phyloP scores from a whole-genome alignment of 2,329 filamentous ascomycete species.

The Penicillium sp. region DNA sequence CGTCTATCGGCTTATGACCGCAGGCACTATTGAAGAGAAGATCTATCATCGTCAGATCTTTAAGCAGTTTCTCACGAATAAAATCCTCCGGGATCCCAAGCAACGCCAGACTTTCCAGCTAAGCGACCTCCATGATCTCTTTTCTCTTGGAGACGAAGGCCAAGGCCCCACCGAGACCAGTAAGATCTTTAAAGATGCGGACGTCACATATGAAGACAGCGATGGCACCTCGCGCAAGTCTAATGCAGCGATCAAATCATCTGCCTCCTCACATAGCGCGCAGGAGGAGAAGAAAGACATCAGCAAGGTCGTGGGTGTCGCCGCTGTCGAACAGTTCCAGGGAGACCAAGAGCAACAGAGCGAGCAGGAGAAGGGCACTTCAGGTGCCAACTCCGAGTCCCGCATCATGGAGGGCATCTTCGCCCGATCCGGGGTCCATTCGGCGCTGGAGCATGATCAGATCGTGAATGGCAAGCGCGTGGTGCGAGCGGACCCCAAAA shows the following conservation, averaged over 20 bases:
- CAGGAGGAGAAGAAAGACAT: conserved; percentile 39
- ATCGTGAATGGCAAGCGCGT: conserved; percentile 71
- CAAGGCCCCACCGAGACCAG: conserved; percentile 72
- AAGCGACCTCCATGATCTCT: conserved; percentile 83
- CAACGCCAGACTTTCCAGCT: conserved; percentile 85
- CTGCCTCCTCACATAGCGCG: no score
- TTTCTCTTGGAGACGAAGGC: conserved; percentile 62
- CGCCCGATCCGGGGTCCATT: conserved; percentile 73
- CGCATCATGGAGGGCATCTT: conserved; percentile 86
- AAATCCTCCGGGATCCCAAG: conserved; percentile 87
- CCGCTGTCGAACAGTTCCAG: conserved; percentile 55
- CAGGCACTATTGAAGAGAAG: conserved; percentile 96
- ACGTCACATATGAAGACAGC: conserved; percentile 52
- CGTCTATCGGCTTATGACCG: conserved; percentile 95
- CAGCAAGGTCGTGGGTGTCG: conserved; percentile 51
- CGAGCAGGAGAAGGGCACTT: no score
- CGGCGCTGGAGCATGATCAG: conserved; percentile 84
- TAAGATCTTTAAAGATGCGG: conserved; percentile 76
- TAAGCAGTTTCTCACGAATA: conserved; percentile 95
- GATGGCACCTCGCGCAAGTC: no score
- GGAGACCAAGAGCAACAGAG: no score
- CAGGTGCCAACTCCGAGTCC: conserved; percentile 51
- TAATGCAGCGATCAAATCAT: no score
- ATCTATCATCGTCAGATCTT: conserved; percentile 98
- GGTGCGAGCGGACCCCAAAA: conserved; percentile 62